Conservation (phyloP, 2,329 filamentous ascomycete species). For the Epichloe aotearoae region DNA sequence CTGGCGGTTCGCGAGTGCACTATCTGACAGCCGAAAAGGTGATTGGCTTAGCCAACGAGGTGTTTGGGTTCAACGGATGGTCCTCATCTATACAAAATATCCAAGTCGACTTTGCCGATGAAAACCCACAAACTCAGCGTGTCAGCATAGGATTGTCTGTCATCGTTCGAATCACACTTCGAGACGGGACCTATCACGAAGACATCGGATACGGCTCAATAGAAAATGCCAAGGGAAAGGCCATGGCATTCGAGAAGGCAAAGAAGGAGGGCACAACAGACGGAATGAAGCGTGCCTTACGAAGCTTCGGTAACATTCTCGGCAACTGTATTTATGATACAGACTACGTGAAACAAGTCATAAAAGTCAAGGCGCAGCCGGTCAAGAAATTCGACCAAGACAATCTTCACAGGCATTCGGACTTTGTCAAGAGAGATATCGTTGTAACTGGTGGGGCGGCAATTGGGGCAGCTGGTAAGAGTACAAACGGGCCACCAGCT, state of each 20-base stretch:
- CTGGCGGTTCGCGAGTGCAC: conserved; percentile 74
- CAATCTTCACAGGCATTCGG: conserved; percentile 70
- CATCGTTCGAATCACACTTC: conserved; percentile 77
- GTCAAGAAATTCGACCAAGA: conserved; percentile 60
- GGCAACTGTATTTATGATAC: conserved; percentile 99
- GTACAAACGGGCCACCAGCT: conserved; percentile 2
- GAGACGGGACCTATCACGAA: conserved; percentile 93
- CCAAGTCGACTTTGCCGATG: conserved; percentile 90
- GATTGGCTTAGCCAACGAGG: conserved; percentile 86
- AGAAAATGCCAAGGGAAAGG: conserved; percentile 92
- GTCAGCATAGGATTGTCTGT: conserved; percentile 80
- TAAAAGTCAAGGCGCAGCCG: conserved; percentile 70
- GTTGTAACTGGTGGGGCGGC: conserved; percentile 11
- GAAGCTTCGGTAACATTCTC: conserved; percentile 89
- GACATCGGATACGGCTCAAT: conserved; percentile 95
- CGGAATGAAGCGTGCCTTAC: conserved; percentile 74
- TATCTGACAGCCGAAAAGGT: conserved; percentile 95
- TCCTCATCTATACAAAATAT: conserved; percentile 91
- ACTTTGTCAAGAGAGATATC: conserved; percentile 53
- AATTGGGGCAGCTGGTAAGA: background rate
- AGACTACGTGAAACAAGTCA: conserved; percentile 80
- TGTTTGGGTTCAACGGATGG: conserved; percentile 97
- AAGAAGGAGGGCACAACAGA: conserved; percentile 98
- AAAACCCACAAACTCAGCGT: conserved; percentile 62
- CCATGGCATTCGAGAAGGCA: conserved; percentile 91